Conservation (phyloP, 2,329 filamentous ascomycete species). For the Clarireedia homoeocarpa region DNA sequence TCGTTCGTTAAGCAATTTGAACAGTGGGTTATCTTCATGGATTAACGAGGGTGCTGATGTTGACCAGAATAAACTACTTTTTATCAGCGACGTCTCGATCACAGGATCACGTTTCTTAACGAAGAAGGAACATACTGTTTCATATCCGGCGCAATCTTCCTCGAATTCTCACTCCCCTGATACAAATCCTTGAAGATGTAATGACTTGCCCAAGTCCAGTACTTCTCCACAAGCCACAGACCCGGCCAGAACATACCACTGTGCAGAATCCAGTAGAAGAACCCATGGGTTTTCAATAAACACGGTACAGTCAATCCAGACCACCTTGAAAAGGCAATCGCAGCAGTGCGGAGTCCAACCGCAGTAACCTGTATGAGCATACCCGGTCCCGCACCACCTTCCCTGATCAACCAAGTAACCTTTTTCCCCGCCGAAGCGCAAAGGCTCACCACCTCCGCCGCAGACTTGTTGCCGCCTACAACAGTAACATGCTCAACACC, state of each 20-base stretch:
- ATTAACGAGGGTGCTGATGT: conserved; percentile 6
- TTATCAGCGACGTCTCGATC: not conserved
- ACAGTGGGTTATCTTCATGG: not conserved
- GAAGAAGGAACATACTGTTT: not conserved
- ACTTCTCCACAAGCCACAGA: conserved; percentile 4
- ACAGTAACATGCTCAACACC: conserved; percentile 11
- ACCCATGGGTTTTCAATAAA: conserved; percentile 7
- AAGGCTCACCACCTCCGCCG: conserved; percentile 12
- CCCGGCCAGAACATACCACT: conserved; percentile 10
- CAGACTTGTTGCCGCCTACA: conserved; percentile 16
- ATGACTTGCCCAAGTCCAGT: conserved; percentile 6
- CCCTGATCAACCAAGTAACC: conserved; percentile 16
- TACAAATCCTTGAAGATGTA: conserved; percentile 7
- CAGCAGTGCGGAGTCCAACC: conserved; percentile 5
- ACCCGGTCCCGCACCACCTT: conserved; percentile 11
- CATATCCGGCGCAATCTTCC: conserved; percentile 4
- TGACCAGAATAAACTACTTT: conserved; percentile 4
- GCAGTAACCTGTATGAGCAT: conserved; percentile 8
- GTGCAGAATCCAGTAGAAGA: conserved; percentile 13
- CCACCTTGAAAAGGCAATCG: conserved; percentile 6
- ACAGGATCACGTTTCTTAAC: not conserved
- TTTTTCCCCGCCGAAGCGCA: conserved; percentile 12
- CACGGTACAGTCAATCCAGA: conserved; percentile 1
- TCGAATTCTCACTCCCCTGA: conserved; percentile 4
- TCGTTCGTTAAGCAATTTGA: not conserved